A percentile compares a stretch with the other conserved stretches of the same genome.
Conservation (phyloP, 2,329 filamentous ascomycete species). For the Aspergillus ibericus region DNA sequence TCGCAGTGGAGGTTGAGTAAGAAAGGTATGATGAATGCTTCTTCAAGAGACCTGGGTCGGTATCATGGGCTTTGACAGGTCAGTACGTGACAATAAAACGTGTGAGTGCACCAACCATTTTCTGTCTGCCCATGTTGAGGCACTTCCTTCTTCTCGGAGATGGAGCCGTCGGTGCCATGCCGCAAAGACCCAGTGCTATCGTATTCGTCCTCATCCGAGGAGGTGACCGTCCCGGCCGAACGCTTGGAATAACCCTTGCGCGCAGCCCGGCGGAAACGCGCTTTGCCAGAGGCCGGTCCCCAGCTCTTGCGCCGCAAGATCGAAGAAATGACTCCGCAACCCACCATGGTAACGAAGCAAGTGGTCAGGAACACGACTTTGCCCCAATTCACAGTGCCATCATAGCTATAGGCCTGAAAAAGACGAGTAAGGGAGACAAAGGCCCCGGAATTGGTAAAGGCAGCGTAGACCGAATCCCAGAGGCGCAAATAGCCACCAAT, state of each 20-base stretch:
- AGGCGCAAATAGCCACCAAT: slow-evolving; percentile 16
- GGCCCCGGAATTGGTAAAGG: slow-evolving; percentile 20
- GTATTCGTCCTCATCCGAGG: slow-evolving; percentile 39
- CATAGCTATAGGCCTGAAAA: slow-evolving; percentile 21
- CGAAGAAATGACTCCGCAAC: slow-evolving; percentile 36
- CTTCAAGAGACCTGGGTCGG: slow-evolving; percentile 76
- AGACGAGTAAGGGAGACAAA: slow-evolving; percentile 20
- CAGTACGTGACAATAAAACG: slow-evolving; percentile 8
- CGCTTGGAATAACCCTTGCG: slow-evolving; percentile 26
- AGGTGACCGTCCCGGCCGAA: slow-evolving; percentile 31
- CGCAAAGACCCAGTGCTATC: slow-evolving; percentile 36
- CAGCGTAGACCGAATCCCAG: slow-evolving; percentile 22
- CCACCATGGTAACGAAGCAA: slow-evolving; percentile 37
- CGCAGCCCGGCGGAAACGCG: slow-evolving; percentile 19
- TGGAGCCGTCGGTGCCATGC: slow-evolving; percentile 24
- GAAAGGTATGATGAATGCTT: slow-evolving; percentile 70
- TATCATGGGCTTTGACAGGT: slow-evolving; percentile 38
- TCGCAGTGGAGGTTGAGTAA: slow-evolving; percentile 69
- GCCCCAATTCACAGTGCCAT: slow-evolving; percentile 33
- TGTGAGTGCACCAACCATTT: slow-evolving; percentile 28
- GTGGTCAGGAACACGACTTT: slow-evolving; percentile 34
- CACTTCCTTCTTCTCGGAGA: slow-evolving; percentile 22
- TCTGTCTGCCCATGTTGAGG: slow-evolving; percentile 28
- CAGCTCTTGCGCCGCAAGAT: slow-evolving; percentile 25
- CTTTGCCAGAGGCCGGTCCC: slow-evolving; percentile 16